A percentile compares a stretch with the other conserved stretches of the same genome.
These are phyloP conservation scores for Amylocystis lapponica DNA, from an alignment of 768 basidiomycete species.

Conservation along the genomic window DNA sequence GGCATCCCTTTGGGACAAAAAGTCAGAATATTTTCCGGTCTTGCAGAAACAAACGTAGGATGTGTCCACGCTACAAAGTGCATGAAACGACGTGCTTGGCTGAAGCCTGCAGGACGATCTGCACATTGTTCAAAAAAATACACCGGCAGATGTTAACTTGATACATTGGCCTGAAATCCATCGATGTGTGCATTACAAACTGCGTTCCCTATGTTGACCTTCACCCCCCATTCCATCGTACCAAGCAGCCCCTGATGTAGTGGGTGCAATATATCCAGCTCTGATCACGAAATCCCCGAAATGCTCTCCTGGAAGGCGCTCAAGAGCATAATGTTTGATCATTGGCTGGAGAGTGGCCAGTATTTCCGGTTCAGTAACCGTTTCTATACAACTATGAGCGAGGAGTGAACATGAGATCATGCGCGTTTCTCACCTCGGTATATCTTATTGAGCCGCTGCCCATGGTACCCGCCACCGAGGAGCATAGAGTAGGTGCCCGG, in stretches of 20 bases:
- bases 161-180: too few species aligned
- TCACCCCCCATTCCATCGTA: constrained; percentile 83
- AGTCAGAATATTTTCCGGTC: too few species aligned
- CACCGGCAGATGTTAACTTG: too few species aligned
- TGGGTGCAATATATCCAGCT: constrained; percentile 84
- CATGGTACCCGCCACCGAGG: constrained; percentile 92
- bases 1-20: too few species aligned
- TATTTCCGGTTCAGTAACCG: constrained; percentile 88
- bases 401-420: neutral
- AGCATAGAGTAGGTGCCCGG: constrained; percentile 91
- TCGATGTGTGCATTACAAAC: too few species aligned
- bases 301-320: constrained; percentile 79
- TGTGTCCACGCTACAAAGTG: too few species aligned
- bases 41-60: too few species aligned
- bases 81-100: too few species aligned
- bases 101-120: too few species aligned
- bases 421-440: constrained; percentile 59
- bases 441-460: constrained; percentile 93
- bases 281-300: constrained; percentile 97
- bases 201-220: constrained; percentile 48
- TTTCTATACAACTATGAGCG: constrained; percentile 43
- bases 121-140: too few species aligned
- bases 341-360: constrained; percentile 84
- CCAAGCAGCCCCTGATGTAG: constrained; percentile 79
- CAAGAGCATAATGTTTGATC: constrained; percentile 91